These are phyloP conservation scores for Hanseniaspora valbyensis DNA, from an alignment of 805 yeast genomes.

Conservation along the genomic window DNA sequence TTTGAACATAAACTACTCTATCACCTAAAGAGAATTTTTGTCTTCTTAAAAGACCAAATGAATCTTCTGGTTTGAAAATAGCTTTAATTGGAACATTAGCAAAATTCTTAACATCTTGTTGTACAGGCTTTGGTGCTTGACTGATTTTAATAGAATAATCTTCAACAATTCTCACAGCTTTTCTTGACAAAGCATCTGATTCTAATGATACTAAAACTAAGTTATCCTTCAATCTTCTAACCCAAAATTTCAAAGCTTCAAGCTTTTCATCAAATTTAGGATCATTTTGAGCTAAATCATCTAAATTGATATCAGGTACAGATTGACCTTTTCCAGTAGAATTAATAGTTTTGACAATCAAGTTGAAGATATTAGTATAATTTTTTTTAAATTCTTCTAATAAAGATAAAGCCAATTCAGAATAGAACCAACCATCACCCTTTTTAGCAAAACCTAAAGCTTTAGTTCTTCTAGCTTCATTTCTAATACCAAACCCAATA, in stretches of 20 bases:
- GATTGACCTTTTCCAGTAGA: conserved; percentile 23
- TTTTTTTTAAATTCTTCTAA: conserved; percentile 47
- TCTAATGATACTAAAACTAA: conserved; percentile 61
- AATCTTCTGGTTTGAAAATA: conserved; percentile 60
- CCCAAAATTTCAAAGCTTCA: conserved; percentile 29
- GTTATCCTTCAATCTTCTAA: conserved; percentile 42
- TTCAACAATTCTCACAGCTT: conserved; percentile 60
- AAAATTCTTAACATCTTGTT: conserved; percentile 43
- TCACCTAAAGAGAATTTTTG: conserved; percentile 84
- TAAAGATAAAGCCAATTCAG: conserved; percentile 59
- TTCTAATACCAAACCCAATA: conserved; percentile 76
- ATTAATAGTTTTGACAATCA: conserved; percentile 22
- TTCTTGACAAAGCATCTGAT: conserved; percentile 63
- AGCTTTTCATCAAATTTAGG: neutral
- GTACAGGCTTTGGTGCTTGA: conserved; percentile 30
- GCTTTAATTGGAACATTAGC: conserved; percentile 80
- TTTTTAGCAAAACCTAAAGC: conserved; percentile 79
- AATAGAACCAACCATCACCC: conserved; percentile 69
- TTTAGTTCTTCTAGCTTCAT: conserved; percentile 65
- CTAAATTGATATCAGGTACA: conserved; percentile 25
- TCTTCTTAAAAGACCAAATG: conserved; percentile 56
- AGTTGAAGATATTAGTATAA: conserved; percentile 52
- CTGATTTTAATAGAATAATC: conserved; percentile 37
- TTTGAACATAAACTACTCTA: conserved; percentile 72
- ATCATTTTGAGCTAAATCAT: conserved; percentile 21